A percentile compares a stretch with the other conserved stretches of the same genome.
These are phyloP conservation scores for Anthracocystis setariae DNA, from an alignment of 1,284 basidiomycete genomes.

Conservation along the genomic window DNA sequence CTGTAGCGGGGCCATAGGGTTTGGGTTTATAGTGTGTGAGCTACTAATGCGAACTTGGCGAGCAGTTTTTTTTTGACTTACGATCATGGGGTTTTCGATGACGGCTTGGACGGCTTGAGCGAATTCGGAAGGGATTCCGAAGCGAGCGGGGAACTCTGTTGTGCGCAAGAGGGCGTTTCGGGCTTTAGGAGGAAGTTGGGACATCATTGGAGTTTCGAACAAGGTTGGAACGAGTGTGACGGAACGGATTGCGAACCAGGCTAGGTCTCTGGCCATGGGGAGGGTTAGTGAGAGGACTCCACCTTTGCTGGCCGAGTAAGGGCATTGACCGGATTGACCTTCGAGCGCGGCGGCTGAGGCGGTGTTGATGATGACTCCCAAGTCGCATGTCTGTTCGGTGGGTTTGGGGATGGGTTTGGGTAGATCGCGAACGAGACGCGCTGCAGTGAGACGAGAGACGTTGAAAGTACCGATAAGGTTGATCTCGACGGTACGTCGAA, in stretches of 20 bases:
- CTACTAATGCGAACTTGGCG: not conserved
- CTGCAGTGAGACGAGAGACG: constrained; percentile 65
- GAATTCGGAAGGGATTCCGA: constrained; percentile 64
- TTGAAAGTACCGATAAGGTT: constrained; percentile 67
- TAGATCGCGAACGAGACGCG: constrained; percentile 57
- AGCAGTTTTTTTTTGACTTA: constrained; percentile 28
- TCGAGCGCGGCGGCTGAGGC: constrained; percentile 66
- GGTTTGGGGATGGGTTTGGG: constrained; percentile 46
- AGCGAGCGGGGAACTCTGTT: constrained; percentile 49
- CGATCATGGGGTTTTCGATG: constrained; percentile 64
- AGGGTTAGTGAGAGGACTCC: constrained; percentile 65
- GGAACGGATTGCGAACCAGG: constrained; percentile 62
- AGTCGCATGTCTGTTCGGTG: constrained; percentile 48
- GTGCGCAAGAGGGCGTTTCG: constrained; percentile 29
- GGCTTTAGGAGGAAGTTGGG: constrained; percentile 49
- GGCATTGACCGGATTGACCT: constrained; percentile 67
- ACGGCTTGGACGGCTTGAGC: constrained; percentile 59
- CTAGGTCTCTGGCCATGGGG: constrained; percentile 68
- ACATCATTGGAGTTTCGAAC: constrained; percentile 68
- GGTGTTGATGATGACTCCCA: constrained; percentile 68
- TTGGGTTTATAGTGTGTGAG: not conserved
- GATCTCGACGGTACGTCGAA: constrained; percentile 59
- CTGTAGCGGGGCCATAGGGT: constrained; percentile 4
- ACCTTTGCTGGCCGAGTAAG: constrained; percentile 65
- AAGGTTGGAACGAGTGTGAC: constrained; percentile 64